A percentile compares a stretch with the other conserved stretches of the same genome.
phyloP scores from a whole-genome alignment of 306 rosid genomes.

The Castanopsis chinensis region DNA sequence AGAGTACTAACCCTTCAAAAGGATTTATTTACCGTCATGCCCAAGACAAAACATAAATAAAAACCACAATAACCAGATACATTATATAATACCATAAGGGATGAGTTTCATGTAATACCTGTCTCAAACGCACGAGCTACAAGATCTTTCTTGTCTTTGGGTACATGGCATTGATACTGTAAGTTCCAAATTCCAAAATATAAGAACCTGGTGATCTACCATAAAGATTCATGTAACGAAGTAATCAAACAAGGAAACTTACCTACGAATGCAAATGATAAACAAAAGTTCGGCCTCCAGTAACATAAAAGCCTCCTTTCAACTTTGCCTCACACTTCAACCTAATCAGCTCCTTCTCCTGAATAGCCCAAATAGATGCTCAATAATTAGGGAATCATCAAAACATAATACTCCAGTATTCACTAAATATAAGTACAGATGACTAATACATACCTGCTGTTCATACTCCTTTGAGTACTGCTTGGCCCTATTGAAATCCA shows the following conservation, averaged over 20 bases:
- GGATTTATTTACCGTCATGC: no score
- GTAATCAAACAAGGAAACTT: not conserved
- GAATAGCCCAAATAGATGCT: not conserved
- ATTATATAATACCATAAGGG: not conserved
- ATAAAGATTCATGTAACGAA: not conserved
- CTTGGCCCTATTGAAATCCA: slow-evolving; percentile 67
- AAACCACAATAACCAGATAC: no score
- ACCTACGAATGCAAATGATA: slow-evolving; percentile 86
- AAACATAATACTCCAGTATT: not conserved
- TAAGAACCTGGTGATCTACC: not conserved
- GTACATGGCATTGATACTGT: slow-evolving; percentile 88
- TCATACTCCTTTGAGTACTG: slow-evolving; percentile 59
- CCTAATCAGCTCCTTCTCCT: no score
- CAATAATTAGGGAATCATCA: not conserved
- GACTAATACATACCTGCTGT: slow-evolving; percentile 42
- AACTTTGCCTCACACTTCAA: slow-evolving; percentile 14
- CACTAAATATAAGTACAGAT: not conserved
- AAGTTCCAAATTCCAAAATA: not conserved
- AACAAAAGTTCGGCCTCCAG: slow-evolving; percentile 89
- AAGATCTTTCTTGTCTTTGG: slow-evolving; percentile 76
- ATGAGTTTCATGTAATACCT: slow-evolving; percentile 35
- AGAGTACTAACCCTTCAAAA: no score
- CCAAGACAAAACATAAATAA: no score
- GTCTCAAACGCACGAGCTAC: slow-evolving; percentile 89
- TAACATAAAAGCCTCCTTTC: slow-evolving; percentile 84